Evolutionary conservation across 768 basidiomycete genomes (phyloP), one percentile per base, ranked within the genome.

Genomic region (Suillus luteus): DNA sequence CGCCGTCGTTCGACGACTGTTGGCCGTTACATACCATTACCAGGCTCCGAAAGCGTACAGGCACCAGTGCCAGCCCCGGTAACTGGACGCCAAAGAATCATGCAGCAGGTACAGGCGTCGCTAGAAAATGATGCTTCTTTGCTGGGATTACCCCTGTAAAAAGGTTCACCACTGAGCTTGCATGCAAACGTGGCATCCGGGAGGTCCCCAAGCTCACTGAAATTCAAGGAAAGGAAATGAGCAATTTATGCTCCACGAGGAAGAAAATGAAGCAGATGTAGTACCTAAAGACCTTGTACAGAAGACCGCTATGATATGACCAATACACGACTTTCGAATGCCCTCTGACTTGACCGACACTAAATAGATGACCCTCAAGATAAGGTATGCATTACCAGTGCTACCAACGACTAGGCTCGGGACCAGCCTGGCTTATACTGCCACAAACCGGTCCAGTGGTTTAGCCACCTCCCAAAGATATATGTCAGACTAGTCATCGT

Each of bases 301-400:
- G 15, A 51, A 14, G 27, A 27, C 14, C 48, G 8, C 24, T 27
- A 51, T 27, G 24, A 17, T 27, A 51, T 48, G 40, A 6, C 40
- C 15, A 17, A 41, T 41, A 41, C 15, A 17, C 40, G 5, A 17
- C 46, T 48, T 24, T 48, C 5, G 46, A 14, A 22, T 48, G 0
- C 95, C 96, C 71, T 90, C 90, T 35, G 99, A 80, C 73, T 95
- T 91, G 9, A 89, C 91, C 8, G 96, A 37, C 12, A 37, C 37
- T 37, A 11, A 11, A 78, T 10, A 97, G 78, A 66, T 85, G 81
- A 0, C 96, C 93, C 60, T 93, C 89, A 98, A 69, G 60, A 99
- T 83, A 71, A 98, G 99, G 76, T 99, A 96, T 3, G 90, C 91
- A 71, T 92, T 87, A 8, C 91, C 91, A 2, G 95, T 92, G 68